phyloP scores from a whole-genome alignment of 306 rosid species.

The Medicago lupulina region DNA sequence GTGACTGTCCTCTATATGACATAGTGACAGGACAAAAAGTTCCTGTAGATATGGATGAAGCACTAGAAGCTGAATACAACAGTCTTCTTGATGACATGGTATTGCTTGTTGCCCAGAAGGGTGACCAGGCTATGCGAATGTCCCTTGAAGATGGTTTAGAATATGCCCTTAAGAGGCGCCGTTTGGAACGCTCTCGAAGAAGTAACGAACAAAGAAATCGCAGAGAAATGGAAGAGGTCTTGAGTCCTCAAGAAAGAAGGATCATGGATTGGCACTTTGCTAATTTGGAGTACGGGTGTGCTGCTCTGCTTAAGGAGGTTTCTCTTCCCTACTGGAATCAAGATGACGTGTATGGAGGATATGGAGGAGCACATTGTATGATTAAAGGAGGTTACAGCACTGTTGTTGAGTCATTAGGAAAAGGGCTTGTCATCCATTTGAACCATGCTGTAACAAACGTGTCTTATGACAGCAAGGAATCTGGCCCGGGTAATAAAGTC shows the following conservation, averaged over 20 bases:
- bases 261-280: conserved; percentile 99
- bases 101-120: conserved; percentile 81
- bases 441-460: conserved; percentile 81
- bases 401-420: conserved; percentile 88
- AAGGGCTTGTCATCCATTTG: conserved; percentile 73
- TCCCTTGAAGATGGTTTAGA: conserved; percentile 99
- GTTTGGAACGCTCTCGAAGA: conserved; percentile 54
- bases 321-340: conserved; percentile 99
- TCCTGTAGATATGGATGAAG: conserved; percentile 91
- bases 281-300: conserved; percentile 97
- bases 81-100: conserved; percentile 95
- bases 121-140: conserved; percentile 84
- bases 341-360: conserved; percentile 97
- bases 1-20: conserved; percentile 98
- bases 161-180: conserved; percentile 81
- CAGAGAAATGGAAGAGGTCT: conserved; percentile 53
- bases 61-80: conserved; percentile 90
- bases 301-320: conserved; percentile 85
- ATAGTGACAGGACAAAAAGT: conserved; percentile 76
- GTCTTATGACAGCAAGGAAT: conserved; percentile 61
- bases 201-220: conserved; percentile 49
- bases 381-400: conserved; percentile 93
- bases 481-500: conserved; percentile 59
- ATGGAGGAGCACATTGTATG: conserved; percentile 99
- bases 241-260: conserved; percentile 93